phyloP scores from a whole-genome alignment of 345 rosid species.

The Brassica juncea region DNA sequence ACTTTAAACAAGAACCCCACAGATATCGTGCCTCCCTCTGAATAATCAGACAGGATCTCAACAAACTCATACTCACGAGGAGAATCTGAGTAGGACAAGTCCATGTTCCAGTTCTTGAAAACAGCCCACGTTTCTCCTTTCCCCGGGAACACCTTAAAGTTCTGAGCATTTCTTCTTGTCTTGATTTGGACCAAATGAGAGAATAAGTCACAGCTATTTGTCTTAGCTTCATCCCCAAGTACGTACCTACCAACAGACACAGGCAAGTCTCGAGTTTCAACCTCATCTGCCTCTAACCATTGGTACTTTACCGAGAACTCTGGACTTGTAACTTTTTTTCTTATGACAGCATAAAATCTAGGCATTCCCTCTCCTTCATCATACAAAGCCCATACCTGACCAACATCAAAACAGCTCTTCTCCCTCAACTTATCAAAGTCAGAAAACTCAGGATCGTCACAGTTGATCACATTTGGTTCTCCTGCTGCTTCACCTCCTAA shows the following conservation, averaged over 20 bases:
- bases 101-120: constrained; percentile 66
- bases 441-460: constrained; percentile 68
- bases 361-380: constrained; percentile 85
- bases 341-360: constrained; percentile 73
- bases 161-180: constrained; percentile 35
- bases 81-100: constrained; percentile 57
- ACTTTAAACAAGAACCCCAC: constrained; percentile 71
- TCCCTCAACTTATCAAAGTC: constrained; percentile 60
- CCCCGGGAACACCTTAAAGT: constrained; percentile 57
- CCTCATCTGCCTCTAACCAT: constrained; percentile 62
- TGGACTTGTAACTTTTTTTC: constrained; percentile 58
- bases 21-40: constrained; percentile 44
- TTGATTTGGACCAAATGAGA: constrained; percentile 55
- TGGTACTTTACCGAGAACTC: constrained; percentile 55
- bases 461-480: constrained; percentile 39
- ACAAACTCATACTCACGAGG: constrained; percentile 59
- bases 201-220: constrained; percentile 49
- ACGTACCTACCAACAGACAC: constrained; percentile 67
- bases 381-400: constrained; percentile 89
- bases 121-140: constrained; percentile 90
- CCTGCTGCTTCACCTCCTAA: constrained; percentile 35
- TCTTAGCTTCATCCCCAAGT: constrained; percentile 39
- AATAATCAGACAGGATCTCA: constrained; percentile 61
- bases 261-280: constrained; percentile 51
- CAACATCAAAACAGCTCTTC: constrained; percentile 48